phyloP scores from a whole-genome alignment of 352 stramenopile species.

The Pythium grandisporangium region DNA sequence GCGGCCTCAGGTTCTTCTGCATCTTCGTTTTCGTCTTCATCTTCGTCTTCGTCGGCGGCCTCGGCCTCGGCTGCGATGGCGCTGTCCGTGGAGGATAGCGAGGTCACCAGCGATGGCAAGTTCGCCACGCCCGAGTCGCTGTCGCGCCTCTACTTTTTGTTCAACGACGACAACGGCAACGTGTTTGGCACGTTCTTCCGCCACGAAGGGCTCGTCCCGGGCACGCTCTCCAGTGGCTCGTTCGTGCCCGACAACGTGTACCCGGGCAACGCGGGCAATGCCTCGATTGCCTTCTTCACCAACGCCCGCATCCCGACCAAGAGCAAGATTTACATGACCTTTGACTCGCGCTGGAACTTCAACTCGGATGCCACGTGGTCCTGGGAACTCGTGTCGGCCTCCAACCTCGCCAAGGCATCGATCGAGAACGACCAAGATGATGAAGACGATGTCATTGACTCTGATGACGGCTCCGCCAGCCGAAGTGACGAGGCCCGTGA shows the following conservation, averaged over 20 bases:
- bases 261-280: slow-evolving; percentile 69
- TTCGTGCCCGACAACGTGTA: slow-evolving; percentile 84
- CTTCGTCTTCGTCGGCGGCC: too few relatives aligned
- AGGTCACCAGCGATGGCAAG: too few relatives aligned
- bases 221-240: slow-evolving; percentile 50
- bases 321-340: slow-evolving; percentile 48
- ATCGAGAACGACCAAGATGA: not conserved
- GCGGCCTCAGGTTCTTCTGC: too few relatives aligned
- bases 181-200: slow-evolving; percentile 67
- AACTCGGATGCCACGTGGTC: slow-evolving; percentile 31
- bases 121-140: slow-evolving; percentile 53
- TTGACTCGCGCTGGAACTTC: slow-evolving; percentile 58
- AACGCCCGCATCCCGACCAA: slow-evolving; percentile 37
- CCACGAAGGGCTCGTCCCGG: slow-evolving; percentile 28
- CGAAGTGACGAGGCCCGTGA: not conserved
- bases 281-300: slow-evolving; percentile 69
- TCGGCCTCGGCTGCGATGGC: too few relatives aligned
- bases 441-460: not conserved
- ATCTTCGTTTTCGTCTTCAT: too few relatives aligned
- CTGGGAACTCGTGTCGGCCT: slow-evolving; percentile 29
- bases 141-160: slow-evolving; percentile 67
- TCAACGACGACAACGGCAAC: slow-evolving; percentile 57
- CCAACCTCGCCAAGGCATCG: too few relatives aligned
- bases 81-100: too few relatives aligned
- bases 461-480: too few relatives aligned